Conservation (phyloP, 108 stramenopile genomes). For the Epipyxis sp. region DNA sequence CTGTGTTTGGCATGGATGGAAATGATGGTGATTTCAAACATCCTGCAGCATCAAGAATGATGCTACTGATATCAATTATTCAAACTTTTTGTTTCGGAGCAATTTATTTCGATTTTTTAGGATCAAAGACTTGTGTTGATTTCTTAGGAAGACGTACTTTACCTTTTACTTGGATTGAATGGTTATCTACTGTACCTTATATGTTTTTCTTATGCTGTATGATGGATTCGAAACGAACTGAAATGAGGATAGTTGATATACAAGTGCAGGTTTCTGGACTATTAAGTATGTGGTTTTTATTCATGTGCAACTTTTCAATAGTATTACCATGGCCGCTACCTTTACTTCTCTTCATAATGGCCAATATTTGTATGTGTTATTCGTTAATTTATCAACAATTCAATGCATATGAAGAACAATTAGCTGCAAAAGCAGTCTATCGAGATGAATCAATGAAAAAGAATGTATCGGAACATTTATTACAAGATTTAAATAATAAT, state of each 20-base stretch:
- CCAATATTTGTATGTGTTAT: background rate
- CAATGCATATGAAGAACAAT: background rate
- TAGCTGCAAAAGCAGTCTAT: background rate
- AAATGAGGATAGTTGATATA: background rate
- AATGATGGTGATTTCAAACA: background rate
- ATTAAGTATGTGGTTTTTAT: background rate
- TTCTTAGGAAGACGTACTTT: background rate
- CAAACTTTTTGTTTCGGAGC: background rate
- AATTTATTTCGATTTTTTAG: background rate
- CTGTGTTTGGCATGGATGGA: no score
- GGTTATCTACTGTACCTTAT: constrained; percentile 11
- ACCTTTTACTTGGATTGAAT: background rate
- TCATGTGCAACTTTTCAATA: background rate
- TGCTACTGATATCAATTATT: background rate
- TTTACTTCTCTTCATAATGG: background rate
- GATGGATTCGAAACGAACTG: constrained; percentile 7
- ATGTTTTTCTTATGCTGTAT: constrained; percentile 12
- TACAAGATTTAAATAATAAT: no score
- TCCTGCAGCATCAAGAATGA: background rate
- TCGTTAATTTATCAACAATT: constrained; percentile 1
- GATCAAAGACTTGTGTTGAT: background rate
- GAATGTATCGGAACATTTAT: background rate
- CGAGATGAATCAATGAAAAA: background rate
- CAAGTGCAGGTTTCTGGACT: background rate
- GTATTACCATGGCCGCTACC: background rate